Conservation (phyloP, 148 eudicot species). For the Arctostaphylos glauca region DNA sequence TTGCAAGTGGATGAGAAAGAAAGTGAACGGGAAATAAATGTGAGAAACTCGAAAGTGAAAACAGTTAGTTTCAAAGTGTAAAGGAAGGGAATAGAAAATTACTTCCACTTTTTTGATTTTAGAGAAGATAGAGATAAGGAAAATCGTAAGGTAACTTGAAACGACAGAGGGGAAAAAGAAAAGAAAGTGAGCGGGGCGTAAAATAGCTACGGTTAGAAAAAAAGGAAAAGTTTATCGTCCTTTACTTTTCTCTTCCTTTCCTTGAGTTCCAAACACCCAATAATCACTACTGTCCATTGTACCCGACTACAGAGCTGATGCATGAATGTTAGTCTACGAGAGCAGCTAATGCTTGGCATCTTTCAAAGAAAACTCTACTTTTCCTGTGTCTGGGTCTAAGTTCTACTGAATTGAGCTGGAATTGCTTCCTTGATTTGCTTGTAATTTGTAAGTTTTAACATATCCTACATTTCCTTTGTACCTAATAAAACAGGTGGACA, state of each 20-base stretch:
- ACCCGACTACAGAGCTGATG: neutral
- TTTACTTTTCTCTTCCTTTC: neutral
- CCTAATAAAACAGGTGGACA: conserved; percentile 59
- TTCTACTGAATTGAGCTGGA: neutral
- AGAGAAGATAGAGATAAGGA: neutral
- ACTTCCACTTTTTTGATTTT: neutral
- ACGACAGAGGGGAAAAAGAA: neutral
- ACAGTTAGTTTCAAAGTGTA: too few species aligned
- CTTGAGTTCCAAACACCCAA: neutral
- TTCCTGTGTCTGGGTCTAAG: neutral
- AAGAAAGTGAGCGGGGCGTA: neutral
- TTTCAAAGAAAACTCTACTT: neutral
- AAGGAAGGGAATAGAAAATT: neutral
- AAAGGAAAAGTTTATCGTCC: neutral
- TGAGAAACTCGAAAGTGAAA: too few species aligned
- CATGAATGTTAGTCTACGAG: neutral
- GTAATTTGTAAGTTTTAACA: neutral
- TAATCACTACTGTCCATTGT: neutral
- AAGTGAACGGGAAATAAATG: neutral
- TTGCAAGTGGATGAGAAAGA: neutral
- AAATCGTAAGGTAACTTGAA: neutral
- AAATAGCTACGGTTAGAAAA: neutral
- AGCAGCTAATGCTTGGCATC: neutral
- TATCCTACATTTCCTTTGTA: neutral
- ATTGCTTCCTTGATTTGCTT: neutral